Base-by-base conservation (phyloP, 2,329 filamentous ascomycete species). In the Scedosporium boydii region DNA sequence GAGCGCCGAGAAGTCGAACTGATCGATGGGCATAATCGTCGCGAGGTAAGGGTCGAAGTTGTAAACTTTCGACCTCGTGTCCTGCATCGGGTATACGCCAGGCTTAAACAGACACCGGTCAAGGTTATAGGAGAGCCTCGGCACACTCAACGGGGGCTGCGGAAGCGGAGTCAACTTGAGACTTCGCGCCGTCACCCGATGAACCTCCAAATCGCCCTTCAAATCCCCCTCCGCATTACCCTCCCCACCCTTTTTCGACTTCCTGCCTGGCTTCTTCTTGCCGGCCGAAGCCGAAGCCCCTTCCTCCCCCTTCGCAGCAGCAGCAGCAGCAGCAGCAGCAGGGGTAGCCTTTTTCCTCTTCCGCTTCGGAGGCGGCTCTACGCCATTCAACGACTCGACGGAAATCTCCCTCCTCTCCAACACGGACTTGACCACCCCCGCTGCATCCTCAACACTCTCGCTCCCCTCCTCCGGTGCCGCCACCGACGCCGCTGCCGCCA, bases 21-120 rank as follows among this genome's bases (percentile, higher is more conserved):
- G 91, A 2, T 84, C 79, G 16, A 95, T 87, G 1, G 95, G 93
- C 91, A 98, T 98, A 68, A 99, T 96, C 60, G 86, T 87, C 64
- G 92, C 86, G 21, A 99, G 82, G 70, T 97, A 97, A 0, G 96
- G 95, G 71, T 99, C 93, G 69, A 99, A 99, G 72, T 99, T 99
- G 81, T 87, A 99, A 6, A 98, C 91, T 18, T 87, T 83, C 46
- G 93, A 92, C 63, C 91, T 85, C 26, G 88, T 87, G 72, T 99
- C 95, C 74, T 96, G 93, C 60, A 99, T 82, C 59, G 91, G 87
- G 72, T 97, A 96, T 44, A 97, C 90, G 23, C 95, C 93, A 1
- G 88, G 88, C 69, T 97, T 99, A 81, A 99, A 99, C 2, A 99
- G 78, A n/a, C 96, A 93, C 63, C 92, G 83, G 65, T 96, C 91